Percentiles rank a stretch among this genome's conserved stretches.
phyloP scores from a whole-genome alignment of 352 stramenopile species.

The Phytophthora podocarpi region DNA sequence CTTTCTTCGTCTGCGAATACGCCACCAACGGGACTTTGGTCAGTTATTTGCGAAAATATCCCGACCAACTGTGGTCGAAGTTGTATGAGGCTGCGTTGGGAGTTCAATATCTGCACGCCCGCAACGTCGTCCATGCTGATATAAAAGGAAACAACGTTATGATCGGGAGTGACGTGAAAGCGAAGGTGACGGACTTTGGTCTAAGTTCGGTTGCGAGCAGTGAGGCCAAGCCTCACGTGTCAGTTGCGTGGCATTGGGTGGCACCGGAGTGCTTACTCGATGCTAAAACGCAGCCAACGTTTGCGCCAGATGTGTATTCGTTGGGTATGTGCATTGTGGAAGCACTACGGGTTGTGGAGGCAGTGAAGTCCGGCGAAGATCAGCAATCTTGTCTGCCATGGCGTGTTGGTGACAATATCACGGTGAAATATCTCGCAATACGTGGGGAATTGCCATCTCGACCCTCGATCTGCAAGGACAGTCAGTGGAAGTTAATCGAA shows the following conservation, averaged over 20 bases:
- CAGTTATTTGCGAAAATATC: conserved; percentile 16
- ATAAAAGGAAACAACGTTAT: conserved; percentile 23
- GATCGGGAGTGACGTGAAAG: conserved; percentile 24
- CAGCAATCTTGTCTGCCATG: background rate
- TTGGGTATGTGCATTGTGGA: conserved; percentile 19
- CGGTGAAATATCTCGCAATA: background rate
- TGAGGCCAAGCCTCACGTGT: background rate
- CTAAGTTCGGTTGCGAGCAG: conserved; percentile 13
- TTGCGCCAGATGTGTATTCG: conserved; percentile 9
- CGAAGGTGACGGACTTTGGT: conserved; percentile 30
- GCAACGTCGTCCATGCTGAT: conserved; percentile 4
- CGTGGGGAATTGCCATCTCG: background rate
- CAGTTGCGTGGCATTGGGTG: conserved; percentile 9
- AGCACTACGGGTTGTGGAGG: conserved; percentile 7
- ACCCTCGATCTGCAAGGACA: background rate
- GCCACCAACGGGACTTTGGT: conserved; percentile 22
- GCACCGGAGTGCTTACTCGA: conserved; percentile 2
- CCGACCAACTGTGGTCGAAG: conserved; percentile 6
- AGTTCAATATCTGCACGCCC: conserved; percentile 11
- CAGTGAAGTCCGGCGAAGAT: background rate
- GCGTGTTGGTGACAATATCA: background rate
- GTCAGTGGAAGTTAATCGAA: conserved; percentile 1
- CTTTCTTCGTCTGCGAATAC: conserved; percentile 27
- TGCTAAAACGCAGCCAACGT: background rate
- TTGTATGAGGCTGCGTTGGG: conserved; percentile 12